Evolutionary conservation across 768 basidiomycete genomes (phyloP).

Genomic region (Royoungia palumana): DNA sequence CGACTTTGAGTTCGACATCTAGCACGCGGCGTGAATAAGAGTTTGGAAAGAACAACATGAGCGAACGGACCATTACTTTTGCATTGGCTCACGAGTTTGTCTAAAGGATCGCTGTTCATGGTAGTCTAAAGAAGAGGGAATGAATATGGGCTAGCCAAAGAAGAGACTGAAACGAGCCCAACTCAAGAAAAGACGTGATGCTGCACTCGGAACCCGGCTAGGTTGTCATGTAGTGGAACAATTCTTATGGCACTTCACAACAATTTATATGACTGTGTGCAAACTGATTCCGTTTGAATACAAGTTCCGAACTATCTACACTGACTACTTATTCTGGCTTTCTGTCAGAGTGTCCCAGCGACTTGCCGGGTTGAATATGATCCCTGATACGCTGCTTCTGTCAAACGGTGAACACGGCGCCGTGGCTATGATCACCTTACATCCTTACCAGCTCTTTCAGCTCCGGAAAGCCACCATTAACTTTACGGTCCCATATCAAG

Average conservation of each 20-base stretch:
- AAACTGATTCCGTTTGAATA: not conserved
- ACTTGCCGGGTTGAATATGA: constrained; percentile 72
- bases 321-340: constrained; percentile 22
- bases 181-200: constrained; percentile 19
- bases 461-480: constrained; percentile 91
- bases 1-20: constrained; percentile 82
- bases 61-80: constrained; percentile 54
- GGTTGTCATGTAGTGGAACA: constrained; percentile 21
- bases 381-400: constrained; percentile 92
- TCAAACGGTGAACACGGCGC: constrained; percentile 3
- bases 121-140: constrained; percentile 20
- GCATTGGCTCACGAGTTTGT: constrained; percentile 61
- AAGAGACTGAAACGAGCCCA: constrained; percentile 17
- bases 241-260: not conserved
- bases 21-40: constrained; percentile 9
- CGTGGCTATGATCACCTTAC: not conserved
- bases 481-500: constrained; percentile 87
- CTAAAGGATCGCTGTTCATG: constrained; percentile 57
- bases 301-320: constrained; percentile 1
- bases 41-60: constrained; percentile 3
- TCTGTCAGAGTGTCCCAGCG: constrained; percentile 87
- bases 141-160: constrained; percentile 9
- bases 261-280: not conserved
- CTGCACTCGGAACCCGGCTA: constrained; percentile 3
- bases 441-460: constrained; percentile 71